phyloP scores from a whole-genome alignment of 352 stramenopile species.

The Globisporangium takayamanum region DNA sequence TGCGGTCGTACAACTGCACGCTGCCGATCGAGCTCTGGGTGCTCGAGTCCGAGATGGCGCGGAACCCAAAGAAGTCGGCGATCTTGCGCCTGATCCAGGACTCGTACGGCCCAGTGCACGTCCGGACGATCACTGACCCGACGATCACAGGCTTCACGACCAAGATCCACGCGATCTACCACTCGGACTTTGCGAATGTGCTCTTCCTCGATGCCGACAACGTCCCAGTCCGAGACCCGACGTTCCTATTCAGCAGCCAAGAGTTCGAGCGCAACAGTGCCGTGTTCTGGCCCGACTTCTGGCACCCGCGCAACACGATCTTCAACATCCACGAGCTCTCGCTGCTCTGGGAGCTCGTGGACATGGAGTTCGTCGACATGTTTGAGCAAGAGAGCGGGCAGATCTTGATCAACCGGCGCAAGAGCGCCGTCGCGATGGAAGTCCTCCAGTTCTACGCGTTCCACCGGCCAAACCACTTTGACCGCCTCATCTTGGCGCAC shows the following conservation, averaged over 20 bases:
- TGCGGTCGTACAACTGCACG: conserved; percentile 42
- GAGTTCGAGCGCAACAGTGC: conserved; percentile 40
- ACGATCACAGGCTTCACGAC: conserved; percentile 43
- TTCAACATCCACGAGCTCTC: conserved; percentile 61
- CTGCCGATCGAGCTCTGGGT: conserved; percentile 75
- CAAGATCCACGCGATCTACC: conserved; percentile 64
- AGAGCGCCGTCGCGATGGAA: conserved; percentile 31
- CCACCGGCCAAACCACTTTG: conserved; percentile 54
- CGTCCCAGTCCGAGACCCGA: conserved; percentile 52
- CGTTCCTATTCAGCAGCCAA: conserved; percentile 46
- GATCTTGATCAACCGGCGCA: conserved; percentile 52
- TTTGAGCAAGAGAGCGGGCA: conserved; percentile 79
- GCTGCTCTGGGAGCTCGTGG: conserved; percentile 58
- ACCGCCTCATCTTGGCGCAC: conserved; percentile 50
- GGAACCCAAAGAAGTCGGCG: conserved; percentile 18
- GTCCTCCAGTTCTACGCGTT: conserved; percentile 59
- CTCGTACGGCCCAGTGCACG: conserved; percentile 27
- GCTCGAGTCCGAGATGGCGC: conserved; percentile 33
- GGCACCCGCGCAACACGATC: conserved; percentile 60
- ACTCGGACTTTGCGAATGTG: conserved; percentile 61
- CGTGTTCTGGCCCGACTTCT: conserved; percentile 79
- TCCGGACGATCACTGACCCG: conserved; percentile 46
- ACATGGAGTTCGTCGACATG: conserved; percentile 60
- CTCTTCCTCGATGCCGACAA: conserved; percentile 76
- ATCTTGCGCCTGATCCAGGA: conserved; percentile 26